Evolutionary conservation across 495 filamentous ascomycete genomes (phyloP).

Genomic region (Trichoderma gamsii): DNA sequence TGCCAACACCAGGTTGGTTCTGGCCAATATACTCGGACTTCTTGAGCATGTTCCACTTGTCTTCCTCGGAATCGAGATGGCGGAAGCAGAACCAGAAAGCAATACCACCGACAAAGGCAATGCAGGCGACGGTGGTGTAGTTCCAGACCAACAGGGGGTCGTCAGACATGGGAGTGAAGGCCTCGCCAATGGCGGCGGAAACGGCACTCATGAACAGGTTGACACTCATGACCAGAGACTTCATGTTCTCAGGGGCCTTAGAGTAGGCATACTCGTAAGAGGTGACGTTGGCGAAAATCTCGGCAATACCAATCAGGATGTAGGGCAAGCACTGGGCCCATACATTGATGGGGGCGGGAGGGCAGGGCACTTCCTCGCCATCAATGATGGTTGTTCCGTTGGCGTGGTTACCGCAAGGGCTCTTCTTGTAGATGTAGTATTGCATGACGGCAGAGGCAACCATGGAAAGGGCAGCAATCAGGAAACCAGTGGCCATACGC

Average conservation of each 20-base stretch:
- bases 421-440: constrained; percentile 56
- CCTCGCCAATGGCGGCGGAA: constrained; percentile 58
- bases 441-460: constrained; percentile 56
- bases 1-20: constrained; percentile 10
- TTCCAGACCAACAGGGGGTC: constrained; percentile 58
- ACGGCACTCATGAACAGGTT: constrained; percentile 62
- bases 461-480: constrained; percentile 53
- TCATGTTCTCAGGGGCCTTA: constrained; percentile 71
- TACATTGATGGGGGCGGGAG: constrained; percentile 45
- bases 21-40: constrained; percentile 35
- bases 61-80: constrained; percentile 53
- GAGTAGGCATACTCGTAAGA: constrained; percentile 63
- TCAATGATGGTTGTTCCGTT: constrained; percentile 16
- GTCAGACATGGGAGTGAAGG: constrained; percentile 50
- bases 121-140: constrained; percentile 53
- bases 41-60: constrained; percentile 53
- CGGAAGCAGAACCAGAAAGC: constrained; percentile 55
- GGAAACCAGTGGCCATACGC: constrained; percentile 60
- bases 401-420: constrained; percentile 45
- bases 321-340: constrained; percentile 57
- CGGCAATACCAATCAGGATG: constrained; percentile 55
- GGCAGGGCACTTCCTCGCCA: constrained; percentile 28
- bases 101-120: constrained; percentile 48
- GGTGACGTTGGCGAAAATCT: constrained; percentile 47
- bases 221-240: constrained; percentile 57